These are phyloP conservation scores for Andrographis paniculata DNA, from an alignment of 305 asterid genomes.

Conservation along the genomic window DNA sequence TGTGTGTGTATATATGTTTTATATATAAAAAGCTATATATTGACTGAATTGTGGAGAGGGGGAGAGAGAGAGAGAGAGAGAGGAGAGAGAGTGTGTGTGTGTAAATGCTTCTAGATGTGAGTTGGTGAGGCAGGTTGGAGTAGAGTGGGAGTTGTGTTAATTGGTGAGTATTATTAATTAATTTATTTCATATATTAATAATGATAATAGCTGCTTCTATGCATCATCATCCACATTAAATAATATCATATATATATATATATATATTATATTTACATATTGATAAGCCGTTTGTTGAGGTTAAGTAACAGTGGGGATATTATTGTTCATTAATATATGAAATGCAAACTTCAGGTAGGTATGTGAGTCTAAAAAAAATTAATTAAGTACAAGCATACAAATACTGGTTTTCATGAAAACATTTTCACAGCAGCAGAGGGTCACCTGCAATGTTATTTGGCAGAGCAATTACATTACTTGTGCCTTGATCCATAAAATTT, in stretches of 20 bases:
- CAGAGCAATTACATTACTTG: too few species aligned
- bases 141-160: conserved; percentile 4
- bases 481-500: too few species aligned
- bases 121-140: conserved; percentile 6
- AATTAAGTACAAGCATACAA: background rate
- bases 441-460: too few species aligned
- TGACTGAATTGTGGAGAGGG: conserved; percentile 10
- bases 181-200: too few species aligned
- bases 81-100: conserved; percentile 14
- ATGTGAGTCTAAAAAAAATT: too few species aligned
- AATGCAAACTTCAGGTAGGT: conserved; percentile 39
- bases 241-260: background rate
- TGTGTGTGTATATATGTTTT: background rate
- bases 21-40: background rate
- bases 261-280: background rate
- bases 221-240: background rate
- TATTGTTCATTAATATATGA: too few species aligned
- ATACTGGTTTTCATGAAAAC: too few species aligned
- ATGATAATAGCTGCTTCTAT: too few species aligned
- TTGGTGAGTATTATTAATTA: background rate
- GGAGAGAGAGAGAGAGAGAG: conserved; percentile 4
- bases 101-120: conserved; percentile 1
- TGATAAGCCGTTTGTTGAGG: background rate
- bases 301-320: background rate
- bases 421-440: too few species aligned